Evolutionary conservation across 805 yeast species (phyloP).

Genomic region (Teunomyces stri): DNA sequence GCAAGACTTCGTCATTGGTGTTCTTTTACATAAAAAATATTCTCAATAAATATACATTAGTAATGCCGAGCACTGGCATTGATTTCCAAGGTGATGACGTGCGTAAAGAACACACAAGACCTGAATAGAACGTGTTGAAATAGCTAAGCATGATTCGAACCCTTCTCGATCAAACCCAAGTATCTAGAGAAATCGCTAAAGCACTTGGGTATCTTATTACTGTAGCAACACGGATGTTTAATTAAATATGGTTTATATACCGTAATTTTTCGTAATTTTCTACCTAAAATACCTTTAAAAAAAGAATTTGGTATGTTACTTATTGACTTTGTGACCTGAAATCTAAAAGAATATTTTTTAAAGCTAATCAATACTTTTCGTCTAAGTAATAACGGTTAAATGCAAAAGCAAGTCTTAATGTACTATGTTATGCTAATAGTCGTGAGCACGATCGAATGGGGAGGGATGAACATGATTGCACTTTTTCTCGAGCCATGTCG

Average conservation of each 20-base stretch:
- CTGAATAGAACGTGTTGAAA: not conserved
- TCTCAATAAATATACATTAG: not conserved
- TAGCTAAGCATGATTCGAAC: too few species aligned
- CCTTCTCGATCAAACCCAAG: too few species aligned
- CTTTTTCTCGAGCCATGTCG: too few species aligned
- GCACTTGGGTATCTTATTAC: too few species aligned
- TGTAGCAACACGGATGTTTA: too few species aligned
- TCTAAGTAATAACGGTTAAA: not conserved
- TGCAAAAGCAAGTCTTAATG: too few species aligned
- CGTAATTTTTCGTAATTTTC: too few species aligned
- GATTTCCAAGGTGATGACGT: not conserved
- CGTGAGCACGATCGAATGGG: not conserved
- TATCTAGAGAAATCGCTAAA: too few species aligned
- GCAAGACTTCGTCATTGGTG: not conserved
- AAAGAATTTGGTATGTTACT: too few species aligned
- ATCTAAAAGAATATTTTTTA: not conserved
- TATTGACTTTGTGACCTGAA: not conserved
- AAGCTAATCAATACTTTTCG: not conserved
- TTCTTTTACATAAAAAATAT: not conserved
- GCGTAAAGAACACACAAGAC: not conserved
- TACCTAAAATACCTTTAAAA: too few species aligned
- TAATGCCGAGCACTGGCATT: not conserved
- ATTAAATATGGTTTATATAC: too few species aligned
- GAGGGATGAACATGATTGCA: not conserved
- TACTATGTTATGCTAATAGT: not conserved